These are phyloP conservation scores for Coccomyxa subellipsoidea DNA, from an alignment of 163 green algal genomes.

Conservation along the genomic window DNA sequence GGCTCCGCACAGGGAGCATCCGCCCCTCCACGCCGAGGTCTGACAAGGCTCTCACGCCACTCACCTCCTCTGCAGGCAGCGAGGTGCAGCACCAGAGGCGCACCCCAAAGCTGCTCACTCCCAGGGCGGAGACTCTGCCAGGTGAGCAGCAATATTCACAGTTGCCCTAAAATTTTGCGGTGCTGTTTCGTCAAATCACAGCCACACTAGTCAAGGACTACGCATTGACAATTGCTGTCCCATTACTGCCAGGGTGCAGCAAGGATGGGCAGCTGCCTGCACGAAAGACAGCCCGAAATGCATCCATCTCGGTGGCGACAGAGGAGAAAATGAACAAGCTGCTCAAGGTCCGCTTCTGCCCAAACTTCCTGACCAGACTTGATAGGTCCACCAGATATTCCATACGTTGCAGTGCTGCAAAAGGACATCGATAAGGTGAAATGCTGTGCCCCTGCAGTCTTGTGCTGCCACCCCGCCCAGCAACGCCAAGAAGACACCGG, in stretches of 20 bases:
- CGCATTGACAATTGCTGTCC: not conserved
- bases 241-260: not conserved
- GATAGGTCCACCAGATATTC: too few relatives aligned
- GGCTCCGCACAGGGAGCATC: not conserved
- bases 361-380: not conserved
- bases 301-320: not conserved
- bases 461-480: not conserved
- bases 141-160: not conserved
- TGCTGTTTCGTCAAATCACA: too few relatives aligned
- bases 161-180: too few relatives aligned
- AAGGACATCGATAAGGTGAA: too few relatives aligned
- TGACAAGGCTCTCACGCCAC: not conserved
- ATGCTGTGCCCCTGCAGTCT: not conserved
- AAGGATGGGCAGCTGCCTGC: not conserved
- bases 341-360: not conserved
- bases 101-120: not conserved
- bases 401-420: too few relatives aligned
- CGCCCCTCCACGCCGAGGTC: not conserved
- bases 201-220: too few relatives aligned
- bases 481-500: not conserved
- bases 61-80: not conserved
- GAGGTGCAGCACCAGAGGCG: not conserved
- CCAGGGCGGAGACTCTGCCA: not conserved
- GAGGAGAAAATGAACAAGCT: not conserved
- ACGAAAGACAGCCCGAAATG: not conserved